Evolutionary conservation across 2,329 filamentous ascomycete species (phyloP).

Genomic region (Alternaria ventricosa): DNA sequence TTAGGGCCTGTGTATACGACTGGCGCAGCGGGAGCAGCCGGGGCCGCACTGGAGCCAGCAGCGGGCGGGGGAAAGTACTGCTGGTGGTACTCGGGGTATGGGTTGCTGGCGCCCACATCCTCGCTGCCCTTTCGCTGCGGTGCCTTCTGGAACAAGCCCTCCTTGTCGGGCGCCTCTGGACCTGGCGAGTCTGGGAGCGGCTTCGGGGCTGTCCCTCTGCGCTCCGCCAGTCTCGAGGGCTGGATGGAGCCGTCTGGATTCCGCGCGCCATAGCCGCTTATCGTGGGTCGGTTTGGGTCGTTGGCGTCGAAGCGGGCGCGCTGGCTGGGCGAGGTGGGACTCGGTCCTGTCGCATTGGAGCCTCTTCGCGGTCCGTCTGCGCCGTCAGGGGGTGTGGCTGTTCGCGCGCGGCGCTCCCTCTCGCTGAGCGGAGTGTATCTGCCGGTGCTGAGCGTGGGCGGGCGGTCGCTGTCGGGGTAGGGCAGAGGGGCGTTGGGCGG

Average conservation of each 20-base stretch:
- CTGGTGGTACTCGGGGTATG: constrained; percentile 63
- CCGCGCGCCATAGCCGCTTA: constrained; percentile 53
- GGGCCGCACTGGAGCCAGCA: background rate
- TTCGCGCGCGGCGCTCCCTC: constrained; percentile 41
- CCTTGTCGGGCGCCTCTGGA: constrained; percentile 75
- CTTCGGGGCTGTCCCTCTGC: constrained; percentile 80
- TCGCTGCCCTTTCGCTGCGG: constrained; percentile 49
- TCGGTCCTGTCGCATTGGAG: constrained; percentile 38
- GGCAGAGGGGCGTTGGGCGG: constrained; percentile 53
- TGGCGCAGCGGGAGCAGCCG: background rate
- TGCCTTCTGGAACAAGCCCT: constrained; percentile 77
- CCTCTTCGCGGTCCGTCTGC: constrained; percentile 39
- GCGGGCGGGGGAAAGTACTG: constrained; percentile 65
- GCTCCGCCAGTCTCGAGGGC: constrained; percentile 74
- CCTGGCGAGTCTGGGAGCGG: constrained; percentile 83
- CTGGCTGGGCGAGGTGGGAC: constrained; percentile 38
- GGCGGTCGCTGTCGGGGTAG: constrained; percentile 54
- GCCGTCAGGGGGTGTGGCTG: constrained; percentile 43
- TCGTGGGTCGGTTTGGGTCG: constrained; percentile 57
- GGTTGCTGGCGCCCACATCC: constrained; percentile 35
- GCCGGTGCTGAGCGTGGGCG: constrained; percentile 28
- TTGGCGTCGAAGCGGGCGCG: constrained; percentile 55
- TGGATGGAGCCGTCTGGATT: constrained; percentile 46
- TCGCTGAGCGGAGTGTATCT: constrained; percentile 48
- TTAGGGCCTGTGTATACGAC: constrained; percentile 22